Conservation (phyloP, 116 monocot genomes). For the Posidonia oceanica region DNA sequence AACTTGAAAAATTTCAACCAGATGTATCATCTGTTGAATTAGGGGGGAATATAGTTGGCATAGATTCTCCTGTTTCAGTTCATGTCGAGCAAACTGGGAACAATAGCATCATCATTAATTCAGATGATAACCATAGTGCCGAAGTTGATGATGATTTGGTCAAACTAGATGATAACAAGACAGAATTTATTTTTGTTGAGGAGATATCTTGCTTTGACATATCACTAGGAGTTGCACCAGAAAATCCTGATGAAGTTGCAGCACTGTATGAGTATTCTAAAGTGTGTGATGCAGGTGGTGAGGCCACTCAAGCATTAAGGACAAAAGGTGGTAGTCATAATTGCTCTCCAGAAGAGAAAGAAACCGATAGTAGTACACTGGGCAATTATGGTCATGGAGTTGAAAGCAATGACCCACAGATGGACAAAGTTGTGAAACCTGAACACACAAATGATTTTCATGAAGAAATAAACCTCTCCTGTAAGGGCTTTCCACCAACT, state of each 20-base stretch:
- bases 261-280: neutral
- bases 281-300: neutral
- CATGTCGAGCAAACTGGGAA: neutral
- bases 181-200: neutral
- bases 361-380: neutral
- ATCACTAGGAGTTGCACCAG: too few species aligned
- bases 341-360: neutral
- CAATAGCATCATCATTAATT: neutral
- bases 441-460: neutral
- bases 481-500: neutral
- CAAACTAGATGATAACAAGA: neutral
- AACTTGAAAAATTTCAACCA: conserved; percentile 6
- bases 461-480: neutral
- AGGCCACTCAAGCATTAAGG: neutral
- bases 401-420: neutral
- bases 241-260: neutral
- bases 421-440: neutral
- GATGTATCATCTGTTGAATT: neutral
- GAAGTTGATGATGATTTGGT: neutral
- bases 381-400: neutral
- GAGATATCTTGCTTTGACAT: conserved; percentile 3
- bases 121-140: neutral
- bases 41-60: neutral
- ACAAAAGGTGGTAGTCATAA: neutral
- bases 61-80: neutral